Evolutionary conservation across 345 rosid genomes (phyloP), one percentile per base, ranked within the genome.

Genomic region (Rhodomyrtus tomentosa): DNA sequence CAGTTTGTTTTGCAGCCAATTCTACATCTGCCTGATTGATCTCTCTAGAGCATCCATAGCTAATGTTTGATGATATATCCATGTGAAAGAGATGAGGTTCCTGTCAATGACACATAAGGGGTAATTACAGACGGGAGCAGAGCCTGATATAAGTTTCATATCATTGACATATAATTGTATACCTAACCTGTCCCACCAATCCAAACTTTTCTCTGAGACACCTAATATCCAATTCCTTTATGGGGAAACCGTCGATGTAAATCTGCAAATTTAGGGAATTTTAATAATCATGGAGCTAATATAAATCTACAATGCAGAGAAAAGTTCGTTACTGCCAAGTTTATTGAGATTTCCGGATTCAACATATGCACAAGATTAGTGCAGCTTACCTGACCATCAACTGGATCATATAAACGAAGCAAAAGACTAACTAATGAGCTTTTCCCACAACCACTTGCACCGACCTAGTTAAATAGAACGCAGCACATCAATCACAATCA

Each of bases 391-490:
- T 88, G 93, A 84, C 93, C 93, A 27, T 53, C 74, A 80, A 40
- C 83, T 62, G 91, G 93, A 49, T 91, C 87, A 80, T 91, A 91
- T 45, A 91, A 87, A 50, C 88, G 89, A 52, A 91, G 91, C 82
- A 91, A 82, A 40, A 91, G 91, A 87, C 82, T 85, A 50, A 91
- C 86, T 56, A 91, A 82, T 15, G 93, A 86, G 91, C 85, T 91
- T 84, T 91, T 91, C 53, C 93, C 93, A 48, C 93, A 88, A 81
- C 93, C 91, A 85, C 93, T 89, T 62, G 86, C 81, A 55, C 93
- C 93, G 81, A 88, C 91, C 93, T 91, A 84, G 86, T 50, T 81
- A 84, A 84, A 55, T 54, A 21, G 85, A 84, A 50, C 22, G n/a
- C 13, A 56, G 18, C 3, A 68, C 11, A 32, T 68, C 0, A 1